phyloP scores from a whole-genome alignment of 2,329 filamentous ascomycete species.

The Monosporascus ibericus region DNA sequence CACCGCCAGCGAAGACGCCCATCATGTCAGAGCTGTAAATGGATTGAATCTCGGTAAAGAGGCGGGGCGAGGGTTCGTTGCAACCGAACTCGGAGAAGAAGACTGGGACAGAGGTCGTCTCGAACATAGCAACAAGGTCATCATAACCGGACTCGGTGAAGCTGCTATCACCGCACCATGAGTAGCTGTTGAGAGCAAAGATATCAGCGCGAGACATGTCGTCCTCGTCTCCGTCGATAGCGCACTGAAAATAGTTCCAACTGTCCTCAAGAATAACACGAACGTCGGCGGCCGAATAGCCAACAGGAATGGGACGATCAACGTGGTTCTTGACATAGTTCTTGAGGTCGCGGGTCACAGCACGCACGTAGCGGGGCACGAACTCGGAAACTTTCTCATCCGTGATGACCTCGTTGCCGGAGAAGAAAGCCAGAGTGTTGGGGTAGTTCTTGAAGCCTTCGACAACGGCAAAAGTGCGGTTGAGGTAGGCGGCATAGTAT shows the following conservation, averaged over 20 bases:
- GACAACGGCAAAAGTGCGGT: constrained; percentile 60
- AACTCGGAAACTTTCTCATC: constrained; percentile 50
- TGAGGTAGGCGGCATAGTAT: constrained; percentile 56
- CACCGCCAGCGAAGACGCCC: constrained; percentile 62
- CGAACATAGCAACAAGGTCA: constrained; percentile 58
- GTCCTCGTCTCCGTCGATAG: constrained; percentile 43
- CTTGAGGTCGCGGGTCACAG: constrained; percentile 74
- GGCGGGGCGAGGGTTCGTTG: constrained; percentile 63
- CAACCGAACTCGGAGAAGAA: constrained; percentile 83
- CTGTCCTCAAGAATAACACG: constrained; percentile 66
- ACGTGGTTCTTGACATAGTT: constrained; percentile 70
- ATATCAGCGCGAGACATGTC: constrained; percentile 64
- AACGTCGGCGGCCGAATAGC: constrained; percentile 77
- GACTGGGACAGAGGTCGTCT: constrained; percentile 60
- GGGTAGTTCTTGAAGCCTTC: constrained; percentile 63
- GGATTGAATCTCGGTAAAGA: constrained; percentile 68
- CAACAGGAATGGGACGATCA: constrained; percentile 65
- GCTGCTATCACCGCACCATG: constrained; percentile 62
- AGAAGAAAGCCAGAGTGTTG: constrained; percentile 68
- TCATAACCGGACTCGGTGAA: constrained; percentile 59
- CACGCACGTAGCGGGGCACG: constrained; percentile 66
- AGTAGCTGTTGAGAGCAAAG: constrained; percentile 74
- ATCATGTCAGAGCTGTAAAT: constrained; percentile 70
- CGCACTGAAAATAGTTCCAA: constrained; percentile 71
- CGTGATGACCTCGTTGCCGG: constrained; percentile 74